Evolutionary conservation across 2,329 filamentous ascomycete genomes (phyloP).

Genomic region (Claviceps pazoutovae): DNA sequence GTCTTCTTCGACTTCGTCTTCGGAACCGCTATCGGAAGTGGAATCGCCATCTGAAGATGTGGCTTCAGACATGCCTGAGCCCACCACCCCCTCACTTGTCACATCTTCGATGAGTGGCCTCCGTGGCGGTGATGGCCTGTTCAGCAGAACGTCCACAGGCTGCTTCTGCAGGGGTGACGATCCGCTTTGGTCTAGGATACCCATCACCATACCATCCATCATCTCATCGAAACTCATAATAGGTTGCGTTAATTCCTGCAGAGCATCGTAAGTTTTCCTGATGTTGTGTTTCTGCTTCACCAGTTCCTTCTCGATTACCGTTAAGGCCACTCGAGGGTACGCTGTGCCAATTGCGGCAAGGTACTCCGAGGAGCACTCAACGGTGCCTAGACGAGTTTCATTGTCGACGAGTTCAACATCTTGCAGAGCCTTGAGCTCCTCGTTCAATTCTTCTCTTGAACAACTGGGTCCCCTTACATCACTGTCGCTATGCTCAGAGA

Average conservation of each 20-base stretch:
- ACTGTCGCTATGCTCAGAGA: neutral
- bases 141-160: neutral
- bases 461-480: conserved; percentile 7
- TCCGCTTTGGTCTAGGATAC: conserved; percentile 4
- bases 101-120: conserved; percentile 17
- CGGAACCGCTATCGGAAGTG: neutral
- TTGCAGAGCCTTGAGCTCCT: conserved; percentile 1
- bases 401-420: neutral
- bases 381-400: conserved; percentile 3
- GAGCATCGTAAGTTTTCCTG: conserved; percentile 22
- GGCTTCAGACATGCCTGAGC: conserved; percentile 6
- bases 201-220: conserved; percentile 15
- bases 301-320: conserved; percentile 23
- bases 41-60: conserved; percentile 3
- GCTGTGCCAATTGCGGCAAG: conserved; percentile 24
- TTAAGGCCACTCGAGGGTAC: conserved; percentile 26
- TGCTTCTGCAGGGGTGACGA: neutral
- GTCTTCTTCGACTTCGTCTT: neutral
- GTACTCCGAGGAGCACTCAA: conserved; percentile 17
- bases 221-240: conserved; percentile 20
- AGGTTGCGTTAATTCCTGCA: conserved; percentile 19
- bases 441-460: neutral
- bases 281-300: conserved; percentile 20
- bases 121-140: conserved; percentile 2
- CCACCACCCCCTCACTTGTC: conserved; percentile 1